A percentile compares a stretch with the other conserved stretches of the same genome.
Conservation (phyloP, 2,329 filamentous ascomycete genomes). For the Fusarium xyrophilum region DNA sequence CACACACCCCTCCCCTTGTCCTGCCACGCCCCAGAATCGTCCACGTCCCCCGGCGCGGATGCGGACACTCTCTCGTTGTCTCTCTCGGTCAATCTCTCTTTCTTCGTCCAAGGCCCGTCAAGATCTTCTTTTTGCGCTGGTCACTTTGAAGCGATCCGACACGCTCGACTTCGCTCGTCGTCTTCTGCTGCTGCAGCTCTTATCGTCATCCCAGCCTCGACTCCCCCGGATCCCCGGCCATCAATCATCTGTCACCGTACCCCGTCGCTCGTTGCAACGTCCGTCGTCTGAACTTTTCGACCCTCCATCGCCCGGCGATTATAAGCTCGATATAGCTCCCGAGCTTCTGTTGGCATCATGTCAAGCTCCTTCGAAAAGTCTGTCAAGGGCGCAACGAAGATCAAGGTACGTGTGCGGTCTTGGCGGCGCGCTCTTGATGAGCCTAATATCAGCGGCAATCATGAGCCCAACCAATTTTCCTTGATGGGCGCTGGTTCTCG, state of each 20-base stretch:
- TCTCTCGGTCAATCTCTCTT: slow-evolving; percentile 35
- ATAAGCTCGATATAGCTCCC: slow-evolving; percentile 14
- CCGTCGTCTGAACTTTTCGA: slow-evolving; percentile 20
- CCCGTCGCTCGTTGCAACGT: slow-evolving; percentile 30
- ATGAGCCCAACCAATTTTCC: background rate
- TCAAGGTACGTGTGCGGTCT: slow-evolving; percentile 69
- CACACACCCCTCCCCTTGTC: slow-evolving; percentile 37
- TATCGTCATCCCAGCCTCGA: slow-evolving; percentile 15
- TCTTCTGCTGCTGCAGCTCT: background rate
- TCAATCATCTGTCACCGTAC: slow-evolving; percentile 28
- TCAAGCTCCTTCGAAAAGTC: slow-evolving; percentile 96
- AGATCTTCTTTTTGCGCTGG: slow-evolving; percentile 36
- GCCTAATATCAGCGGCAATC: background rate
- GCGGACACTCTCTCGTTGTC: slow-evolving; percentile 34
- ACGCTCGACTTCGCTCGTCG: slow-evolving; percentile 6
- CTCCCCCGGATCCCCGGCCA: slow-evolving; percentile 13
- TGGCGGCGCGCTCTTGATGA: background rate
- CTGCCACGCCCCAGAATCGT: slow-evolving; percentile 38
- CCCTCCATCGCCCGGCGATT: slow-evolving; percentile 11
- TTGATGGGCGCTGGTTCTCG: background rate
- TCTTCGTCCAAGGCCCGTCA: slow-evolving; percentile 22
- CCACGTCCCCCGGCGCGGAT: slow-evolving; percentile 40
- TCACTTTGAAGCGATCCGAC: slow-evolving; percentile 24
- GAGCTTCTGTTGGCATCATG: slow-evolving; percentile 57
- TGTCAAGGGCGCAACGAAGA: slow-evolving; percentile 97